Percentiles rank a stretch among this genome's conserved stretches.
Evolutionary conservation across 179 eudicot species (phyloP).

Genomic region (Spergularia azorica): DNA sequence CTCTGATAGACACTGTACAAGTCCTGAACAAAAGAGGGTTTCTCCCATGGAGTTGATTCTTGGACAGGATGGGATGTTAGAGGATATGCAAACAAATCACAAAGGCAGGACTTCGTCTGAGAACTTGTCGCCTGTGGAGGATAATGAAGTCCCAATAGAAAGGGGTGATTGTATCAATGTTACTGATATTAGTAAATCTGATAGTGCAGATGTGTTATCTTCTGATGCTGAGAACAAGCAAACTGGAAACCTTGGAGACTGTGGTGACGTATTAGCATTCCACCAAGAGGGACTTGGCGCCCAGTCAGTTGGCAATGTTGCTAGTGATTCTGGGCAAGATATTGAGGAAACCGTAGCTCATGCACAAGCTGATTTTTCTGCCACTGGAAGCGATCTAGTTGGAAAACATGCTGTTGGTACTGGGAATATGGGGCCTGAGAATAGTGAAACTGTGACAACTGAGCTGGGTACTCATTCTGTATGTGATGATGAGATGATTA

Average conservation of each 20-base stretch:
- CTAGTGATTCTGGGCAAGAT: constrained; percentile 23
- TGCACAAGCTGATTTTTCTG: constrained; percentile 26
- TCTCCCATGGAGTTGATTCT: constrained; percentile 26
- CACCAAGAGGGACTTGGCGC: constrained; percentile 26
- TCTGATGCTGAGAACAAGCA: constrained; percentile 36
- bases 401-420: constrained; percentile 21
- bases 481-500: constrained; percentile 21
- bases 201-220: constrained; percentile 16
- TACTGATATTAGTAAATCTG: constrained; percentile 7
- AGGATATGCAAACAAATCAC: constrained; percentile 29
- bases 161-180: constrained; percentile 17
- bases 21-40: constrained; percentile 27
- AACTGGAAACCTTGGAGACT: constrained; percentile 26
- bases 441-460: constrained; percentile 19
- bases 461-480: constrained; percentile 27
- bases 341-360: constrained; percentile 22
- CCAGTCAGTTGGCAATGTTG: constrained; percentile 18
- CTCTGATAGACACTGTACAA: constrained; percentile 19
- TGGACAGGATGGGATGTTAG: constrained; percentile 28
- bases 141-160: constrained; percentile 13
- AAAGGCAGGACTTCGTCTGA: constrained; percentile 31
- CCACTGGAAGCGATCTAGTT: constrained; percentile 25
- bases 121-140: constrained; percentile 29
- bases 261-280: constrained; percentile 24
- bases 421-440: constrained; percentile 28